Percentiles rank a stretch among this genome's conserved stretches.
Conservation (phyloP, 1,284 basidiomycete species). For the Mycosarcoma mackinlayi region DNA sequence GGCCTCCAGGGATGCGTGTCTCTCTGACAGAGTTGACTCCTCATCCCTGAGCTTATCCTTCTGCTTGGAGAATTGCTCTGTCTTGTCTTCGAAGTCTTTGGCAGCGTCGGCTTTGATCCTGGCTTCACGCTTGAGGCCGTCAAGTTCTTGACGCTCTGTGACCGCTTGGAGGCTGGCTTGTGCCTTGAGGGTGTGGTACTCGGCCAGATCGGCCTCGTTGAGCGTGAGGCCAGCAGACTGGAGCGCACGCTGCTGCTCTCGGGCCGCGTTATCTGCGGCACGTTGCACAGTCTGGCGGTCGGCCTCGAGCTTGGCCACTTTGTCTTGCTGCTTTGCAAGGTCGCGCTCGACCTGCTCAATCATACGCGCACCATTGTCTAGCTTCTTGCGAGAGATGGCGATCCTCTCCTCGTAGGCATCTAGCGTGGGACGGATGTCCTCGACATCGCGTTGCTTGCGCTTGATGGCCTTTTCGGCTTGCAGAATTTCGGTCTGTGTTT, state of each 20-base stretch:
- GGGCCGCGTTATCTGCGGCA: constrained; percentile 70
- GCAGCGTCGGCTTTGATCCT: constrained; percentile 79
- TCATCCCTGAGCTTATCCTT: constrained; percentile 76
- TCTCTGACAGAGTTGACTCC: constrained; percentile 72
- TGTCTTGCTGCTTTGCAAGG: constrained; percentile 75
- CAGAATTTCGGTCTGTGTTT: constrained; percentile 51
- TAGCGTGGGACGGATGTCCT: constrained; percentile 55
- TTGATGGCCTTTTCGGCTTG: constrained; percentile 51
- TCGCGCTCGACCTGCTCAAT: constrained; percentile 78
- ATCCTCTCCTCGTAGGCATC: constrained; percentile 81
- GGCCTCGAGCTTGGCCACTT: constrained; percentile 75
- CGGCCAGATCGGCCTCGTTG: constrained; percentile 83
- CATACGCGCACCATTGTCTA: constrained; percentile 77
- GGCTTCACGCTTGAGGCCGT: constrained; percentile 83
- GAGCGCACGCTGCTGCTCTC: constrained; percentile 80
- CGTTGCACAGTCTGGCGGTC: constrained; percentile 77
- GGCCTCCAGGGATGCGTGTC: constrained; percentile 71
- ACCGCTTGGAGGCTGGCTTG: constrained; percentile 79
- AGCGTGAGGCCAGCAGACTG: constrained; percentile 79
- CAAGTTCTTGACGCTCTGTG: constrained; percentile 86
- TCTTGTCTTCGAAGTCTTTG: constrained; percentile 72
- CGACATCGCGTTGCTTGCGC: constrained; percentile 42
- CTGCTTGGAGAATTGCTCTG: constrained; percentile 76
- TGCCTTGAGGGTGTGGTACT: constrained; percentile 79
- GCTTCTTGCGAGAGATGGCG: constrained; percentile 82